Evolutionary conservation across 2,329 filamentous ascomycete genomes (phyloP).

Genomic region (Claviceps sp.): DNA sequence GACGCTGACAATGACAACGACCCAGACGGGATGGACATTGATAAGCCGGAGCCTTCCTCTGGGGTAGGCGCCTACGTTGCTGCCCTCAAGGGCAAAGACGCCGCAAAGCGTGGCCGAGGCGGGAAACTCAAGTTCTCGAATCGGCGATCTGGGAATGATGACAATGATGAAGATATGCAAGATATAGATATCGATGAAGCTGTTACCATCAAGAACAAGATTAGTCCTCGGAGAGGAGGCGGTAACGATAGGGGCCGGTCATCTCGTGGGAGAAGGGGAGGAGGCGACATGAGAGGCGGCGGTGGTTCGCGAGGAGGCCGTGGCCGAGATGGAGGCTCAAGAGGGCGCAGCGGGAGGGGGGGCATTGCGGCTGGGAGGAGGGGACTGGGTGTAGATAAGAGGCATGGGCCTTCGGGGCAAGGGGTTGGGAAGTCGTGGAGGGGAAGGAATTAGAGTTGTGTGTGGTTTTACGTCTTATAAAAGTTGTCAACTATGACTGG

Average conservation of each 20-base stretch:
- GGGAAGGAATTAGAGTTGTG: constrained; percentile 8
- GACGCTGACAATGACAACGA: constrained; percentile 34
- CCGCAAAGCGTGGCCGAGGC: constrained; percentile 48
- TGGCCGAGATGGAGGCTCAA: constrained; percentile 16
- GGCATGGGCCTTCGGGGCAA: constrained; percentile 24
- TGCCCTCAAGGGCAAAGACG: constrained; percentile 54
- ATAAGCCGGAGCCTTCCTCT: constrained; percentile 45
- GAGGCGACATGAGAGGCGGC: constrained; percentile 14
- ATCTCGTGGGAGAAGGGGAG: constrained; percentile 17
- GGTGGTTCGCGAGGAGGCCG: constrained; percentile 10
- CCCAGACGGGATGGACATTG: constrained; percentile 49
- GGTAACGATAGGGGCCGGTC: constrained; percentile 12
- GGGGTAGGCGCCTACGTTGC: constrained; percentile 58
- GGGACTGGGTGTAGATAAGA: constrained; percentile 38
- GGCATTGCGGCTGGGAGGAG: constrained; percentile 31
- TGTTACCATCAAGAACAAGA: constrained; percentile 37
- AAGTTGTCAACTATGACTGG: too few species aligned
- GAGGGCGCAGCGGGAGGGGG: constrained; percentile 32
- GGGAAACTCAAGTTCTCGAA: constrained; percentile 63
- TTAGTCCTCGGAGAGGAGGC: constrained; percentile 23
- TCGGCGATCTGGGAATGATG: constrained; percentile 34
- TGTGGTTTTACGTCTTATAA: too few species aligned
- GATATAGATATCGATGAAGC: constrained; percentile 41
- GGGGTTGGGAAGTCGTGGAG: constrained; percentile 29
- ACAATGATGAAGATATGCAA: constrained; percentile 35